Percentiles rank a stretch among this genome's conserved stretches.
phyloP scores from a whole-genome alignment of 805 yeast genomes.

The Blastobotrys terrestris region DNA sequence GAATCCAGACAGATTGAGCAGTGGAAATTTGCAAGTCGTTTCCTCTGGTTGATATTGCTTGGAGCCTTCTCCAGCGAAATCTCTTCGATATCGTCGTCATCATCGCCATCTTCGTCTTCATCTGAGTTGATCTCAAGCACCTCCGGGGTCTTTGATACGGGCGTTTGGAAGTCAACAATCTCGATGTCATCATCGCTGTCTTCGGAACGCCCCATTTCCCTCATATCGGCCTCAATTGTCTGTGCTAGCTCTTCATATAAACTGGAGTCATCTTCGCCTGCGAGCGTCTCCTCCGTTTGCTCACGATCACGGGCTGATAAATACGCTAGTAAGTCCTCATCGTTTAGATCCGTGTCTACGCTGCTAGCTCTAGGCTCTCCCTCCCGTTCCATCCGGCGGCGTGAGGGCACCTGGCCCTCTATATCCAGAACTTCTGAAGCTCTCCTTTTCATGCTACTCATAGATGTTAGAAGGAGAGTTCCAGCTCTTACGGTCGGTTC shows the following conservation, averaged over 20 bases:
- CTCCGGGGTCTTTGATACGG: neutral
- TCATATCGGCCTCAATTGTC: neutral
- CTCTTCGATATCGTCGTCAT: conserved; percentile 14
- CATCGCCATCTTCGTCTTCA: conserved; percentile 1
- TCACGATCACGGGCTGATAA: neutral
- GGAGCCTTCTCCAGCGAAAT: conserved; percentile 13
- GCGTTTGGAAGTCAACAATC: neutral
- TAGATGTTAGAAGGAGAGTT: no score
- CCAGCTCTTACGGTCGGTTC: neutral
- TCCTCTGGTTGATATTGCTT: conserved; percentile 8
- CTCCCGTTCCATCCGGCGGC: neutral
- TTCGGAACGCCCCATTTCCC: neutral
- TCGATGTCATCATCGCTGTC: neutral
- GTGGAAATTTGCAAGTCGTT: conserved; percentile 14
- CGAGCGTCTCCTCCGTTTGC: neutral
- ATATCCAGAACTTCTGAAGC: neutral
- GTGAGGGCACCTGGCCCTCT: neutral
- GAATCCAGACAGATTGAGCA: conserved; percentile 34
- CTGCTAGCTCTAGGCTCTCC: neutral
- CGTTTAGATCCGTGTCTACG: neutral
- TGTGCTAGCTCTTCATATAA: neutral
- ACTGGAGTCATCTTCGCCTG: neutral
- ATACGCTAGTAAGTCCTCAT: neutral
- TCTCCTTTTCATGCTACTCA: neutral
- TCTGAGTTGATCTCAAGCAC: neutral